These are phyloP conservation scores for Fusarium armeniacum DNA, from an alignment of 2,329 filamentous ascomycete genomes.

Conservation along the genomic window DNA sequence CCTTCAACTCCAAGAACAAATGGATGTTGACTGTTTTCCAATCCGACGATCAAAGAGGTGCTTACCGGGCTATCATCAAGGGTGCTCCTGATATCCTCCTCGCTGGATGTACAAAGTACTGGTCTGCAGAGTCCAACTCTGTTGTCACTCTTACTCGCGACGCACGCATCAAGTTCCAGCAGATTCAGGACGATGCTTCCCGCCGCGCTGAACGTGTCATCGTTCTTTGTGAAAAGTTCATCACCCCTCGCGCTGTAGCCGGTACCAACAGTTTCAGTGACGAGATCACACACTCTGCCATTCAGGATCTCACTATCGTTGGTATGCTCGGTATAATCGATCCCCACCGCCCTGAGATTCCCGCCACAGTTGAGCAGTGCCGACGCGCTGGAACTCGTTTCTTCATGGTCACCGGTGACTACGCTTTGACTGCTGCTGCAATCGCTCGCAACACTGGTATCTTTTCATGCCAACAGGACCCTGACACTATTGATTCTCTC, in stretches of 20 bases:
- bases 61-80: slow-evolving; percentile 64
- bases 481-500: slow-evolving; percentile 53
- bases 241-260: slow-evolving; percentile 46
- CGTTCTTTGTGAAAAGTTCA: slow-evolving; percentile 58
- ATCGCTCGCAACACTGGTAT: slow-evolving; percentile 77
- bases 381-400: slow-evolving; percentile 62
- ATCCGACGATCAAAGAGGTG: slow-evolving; percentile 42
- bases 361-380: slow-evolving; percentile 58
- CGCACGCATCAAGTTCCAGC: slow-evolving; percentile 53
- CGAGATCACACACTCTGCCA: slow-evolving; percentile 59
- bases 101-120: slow-evolving; percentile 54
- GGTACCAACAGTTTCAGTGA: slow-evolving; percentile 65
- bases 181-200: slow-evolving; percentile 58
- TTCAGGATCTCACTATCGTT: slow-evolving; percentile 62
- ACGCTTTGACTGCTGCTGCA: slow-evolving; percentile 71
- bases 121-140: slow-evolving; percentile 51
- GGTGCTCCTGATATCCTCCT: slow-evolving; percentile 67
- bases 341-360: slow-evolving; percentile 61
- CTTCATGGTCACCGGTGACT: slow-evolving; percentile 65
- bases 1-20: slow-evolving; percentile 67
- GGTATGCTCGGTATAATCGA: slow-evolving; percentile 67
- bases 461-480: slow-evolving; percentile 65
- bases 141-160: slow-evolving; percentile 55
- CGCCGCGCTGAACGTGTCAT: slow-evolving; percentile 61
- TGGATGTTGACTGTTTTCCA: slow-evolving; percentile 61